Percentiles rank a stretch among this genome's conserved stretches.
Conservation (phyloP, 192 early-diverging fungal genomes). For the Haplosporangium gracile region DNA sequence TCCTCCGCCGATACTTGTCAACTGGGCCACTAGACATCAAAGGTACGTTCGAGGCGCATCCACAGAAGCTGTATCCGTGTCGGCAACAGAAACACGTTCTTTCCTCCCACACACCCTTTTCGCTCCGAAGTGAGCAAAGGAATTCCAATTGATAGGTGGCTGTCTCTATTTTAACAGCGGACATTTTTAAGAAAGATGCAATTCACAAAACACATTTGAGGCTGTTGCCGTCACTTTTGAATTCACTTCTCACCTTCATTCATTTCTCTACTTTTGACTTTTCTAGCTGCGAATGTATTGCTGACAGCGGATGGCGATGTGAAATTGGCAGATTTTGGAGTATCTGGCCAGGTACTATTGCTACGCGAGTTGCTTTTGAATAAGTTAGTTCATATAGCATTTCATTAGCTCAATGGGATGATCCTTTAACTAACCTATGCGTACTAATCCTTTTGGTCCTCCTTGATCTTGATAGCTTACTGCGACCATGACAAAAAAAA, state of each 20-base stretch:
- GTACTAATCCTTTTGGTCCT: background rate
- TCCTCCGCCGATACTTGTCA: slow-evolving; percentile 7
- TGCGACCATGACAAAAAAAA: slow-evolving; percentile 92
- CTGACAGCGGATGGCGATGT: slow-evolving; percentile 67
- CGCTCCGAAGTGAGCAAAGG: too few species aligned
- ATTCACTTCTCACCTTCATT: background rate
- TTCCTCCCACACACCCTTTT: background rate
- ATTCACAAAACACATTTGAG: too few species aligned
- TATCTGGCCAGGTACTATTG: slow-evolving; percentile 83
- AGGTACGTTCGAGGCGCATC: slow-evolving; percentile 50
- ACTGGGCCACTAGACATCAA: slow-evolving; percentile 43
- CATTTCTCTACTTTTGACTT: background rate
- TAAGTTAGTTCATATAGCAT: background rate
- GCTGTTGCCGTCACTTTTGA: background rate
- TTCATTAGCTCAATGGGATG: background rate
- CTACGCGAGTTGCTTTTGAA: background rate
- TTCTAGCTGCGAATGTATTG: slow-evolving; percentile 85
- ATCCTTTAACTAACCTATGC: background rate
- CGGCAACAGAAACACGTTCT: background rate
- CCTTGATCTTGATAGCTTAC: slow-evolving; percentile 65
- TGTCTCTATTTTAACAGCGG: background rate
- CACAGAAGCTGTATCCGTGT: background rate
- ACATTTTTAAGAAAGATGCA: background rate
- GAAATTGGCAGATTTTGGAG: slow-evolving; percentile 98
- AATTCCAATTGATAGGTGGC: background rate